Base-by-base conservation (phyloP, 2,329 filamentous ascomycete genomes). In the Exophiala sp. region DNA sequence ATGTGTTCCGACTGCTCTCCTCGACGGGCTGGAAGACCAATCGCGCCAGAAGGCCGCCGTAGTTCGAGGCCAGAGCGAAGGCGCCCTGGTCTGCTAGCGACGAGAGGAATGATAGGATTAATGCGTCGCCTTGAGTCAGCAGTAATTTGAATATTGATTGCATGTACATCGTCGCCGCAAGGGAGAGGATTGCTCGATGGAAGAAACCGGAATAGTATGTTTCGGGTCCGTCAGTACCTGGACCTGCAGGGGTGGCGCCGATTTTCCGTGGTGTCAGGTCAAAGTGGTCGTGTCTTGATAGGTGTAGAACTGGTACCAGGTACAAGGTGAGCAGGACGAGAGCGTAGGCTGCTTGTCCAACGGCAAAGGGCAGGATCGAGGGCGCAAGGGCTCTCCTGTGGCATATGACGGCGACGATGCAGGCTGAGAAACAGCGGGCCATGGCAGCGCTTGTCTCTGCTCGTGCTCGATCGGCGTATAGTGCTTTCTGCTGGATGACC, bases 21-120 rank as follows among this genome's bases (percentile, higher is more conserved):
- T 99, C 94, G 55, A 99, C 84, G 6, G 94, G 95, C 66, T 97
- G 94, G 69, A 99, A 92, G 47, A 99, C 75, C 60, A 97, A 83
- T 2, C 94, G 83, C 0, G 94, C 94, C 24, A 95, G 75, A 0
- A 99, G 81, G 2, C 91, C 89, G 18, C 94, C 94, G 68, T 94
- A 99, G 71, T 97, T 99, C 64, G 91, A 91, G 48, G 92, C 94
- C 4, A 99, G 79, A 0, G 91, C 90, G 67, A 97, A 99, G 34
- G 90, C 85, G 11, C 94, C 94, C 73, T 97, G 94, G 3, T 91
- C 87, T 39, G 83, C 78, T 1, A 94, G 81, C 0, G 85, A 84
- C 5, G 91, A 86, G 53, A 97, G 78, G 10, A 85, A 74, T 12
- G 88, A 86, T 59, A 99, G 86, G 46, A 97, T 83, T 62, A 97